phyloP scores from a whole-genome alignment of 148 eudicot genomes.

The Arbutus unedo region DNA sequence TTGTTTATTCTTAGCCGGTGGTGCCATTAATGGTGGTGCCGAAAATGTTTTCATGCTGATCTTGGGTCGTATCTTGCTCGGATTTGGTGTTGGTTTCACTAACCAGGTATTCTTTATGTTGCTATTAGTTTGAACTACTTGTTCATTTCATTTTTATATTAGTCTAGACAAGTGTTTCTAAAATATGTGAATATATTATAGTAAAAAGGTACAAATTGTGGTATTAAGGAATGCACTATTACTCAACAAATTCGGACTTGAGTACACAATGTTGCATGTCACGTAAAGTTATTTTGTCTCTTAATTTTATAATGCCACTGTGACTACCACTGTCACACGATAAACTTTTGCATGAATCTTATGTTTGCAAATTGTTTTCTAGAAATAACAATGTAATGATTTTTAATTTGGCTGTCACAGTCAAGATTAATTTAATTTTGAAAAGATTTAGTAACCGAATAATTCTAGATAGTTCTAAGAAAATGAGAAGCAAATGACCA shows the following conservation, averaged over 20 bases:
- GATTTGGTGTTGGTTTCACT: slow-evolving; percentile 62
- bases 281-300: no score
- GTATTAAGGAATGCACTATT: background rate
- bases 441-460: no score
- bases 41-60: slow-evolving; percentile 54
- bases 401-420: background rate
- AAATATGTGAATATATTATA: no score
- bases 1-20: slow-evolving; percentile 47
- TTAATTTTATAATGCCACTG: no score
- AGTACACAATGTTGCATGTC: no score
- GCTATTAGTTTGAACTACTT: background rate
- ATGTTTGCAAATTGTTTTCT: background rate
- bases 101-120: slow-evolving; percentile 37
- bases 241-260: background rate
- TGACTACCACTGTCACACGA: no score
- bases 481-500: no score
- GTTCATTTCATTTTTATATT: background rate
- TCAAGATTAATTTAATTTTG: no score
- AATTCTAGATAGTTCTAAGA: no score
- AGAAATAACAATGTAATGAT: background rate
- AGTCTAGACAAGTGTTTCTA: no score
- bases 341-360: background rate
- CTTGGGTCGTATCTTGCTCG: slow-evolving; percentile 53
- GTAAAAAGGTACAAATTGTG: background rate
- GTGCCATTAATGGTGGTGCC: slow-evolving; percentile 51